Conservation (phyloP, 305 asterid species). For the Euphrasia arctica region DNA sequence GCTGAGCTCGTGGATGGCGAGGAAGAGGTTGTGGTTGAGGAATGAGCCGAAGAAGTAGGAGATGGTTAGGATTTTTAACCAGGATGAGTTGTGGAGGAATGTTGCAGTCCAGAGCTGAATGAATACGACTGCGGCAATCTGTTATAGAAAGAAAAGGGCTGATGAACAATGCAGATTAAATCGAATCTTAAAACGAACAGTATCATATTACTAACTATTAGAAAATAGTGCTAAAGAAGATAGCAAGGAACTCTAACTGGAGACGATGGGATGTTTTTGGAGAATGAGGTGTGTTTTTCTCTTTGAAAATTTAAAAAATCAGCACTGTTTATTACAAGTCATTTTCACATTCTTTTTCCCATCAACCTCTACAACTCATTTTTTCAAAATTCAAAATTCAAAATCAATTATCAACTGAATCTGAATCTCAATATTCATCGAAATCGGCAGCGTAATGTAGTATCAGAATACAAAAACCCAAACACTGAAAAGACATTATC, state of each 20-base stretch:
- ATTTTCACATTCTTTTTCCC: no score
- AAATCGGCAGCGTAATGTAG: no score
- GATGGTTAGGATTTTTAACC: slow-evolving; percentile 64
- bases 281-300: no score
- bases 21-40: slow-evolving; percentile 92
- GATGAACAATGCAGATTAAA: neutral
- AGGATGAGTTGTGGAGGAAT: slow-evolving; percentile 50
- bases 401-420: neutral
- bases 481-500: no score
- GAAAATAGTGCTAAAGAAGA: neutral
- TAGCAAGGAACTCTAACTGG: neutral
- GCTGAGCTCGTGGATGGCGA: slow-evolving; percentile 92
- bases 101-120: slow-evolving; percentile 94
- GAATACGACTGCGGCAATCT: slow-evolving; percentile 70
- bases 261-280: neutral
- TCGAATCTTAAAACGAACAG: neutral
- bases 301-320: no score
- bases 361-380: neutral
- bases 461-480: no score
- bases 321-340: no score
- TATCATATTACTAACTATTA: neutral
- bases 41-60: slow-evolving; percentile 91
- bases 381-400: neutral
- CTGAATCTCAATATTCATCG: no score
- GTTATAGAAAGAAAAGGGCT: slow-evolving; percentile 19